Evolutionary conservation across 2,329 filamentous ascomycete genomes (phyloP), one percentile per base, ranked within the genome.

Genomic region (Xylaria polymorpha): DNA sequence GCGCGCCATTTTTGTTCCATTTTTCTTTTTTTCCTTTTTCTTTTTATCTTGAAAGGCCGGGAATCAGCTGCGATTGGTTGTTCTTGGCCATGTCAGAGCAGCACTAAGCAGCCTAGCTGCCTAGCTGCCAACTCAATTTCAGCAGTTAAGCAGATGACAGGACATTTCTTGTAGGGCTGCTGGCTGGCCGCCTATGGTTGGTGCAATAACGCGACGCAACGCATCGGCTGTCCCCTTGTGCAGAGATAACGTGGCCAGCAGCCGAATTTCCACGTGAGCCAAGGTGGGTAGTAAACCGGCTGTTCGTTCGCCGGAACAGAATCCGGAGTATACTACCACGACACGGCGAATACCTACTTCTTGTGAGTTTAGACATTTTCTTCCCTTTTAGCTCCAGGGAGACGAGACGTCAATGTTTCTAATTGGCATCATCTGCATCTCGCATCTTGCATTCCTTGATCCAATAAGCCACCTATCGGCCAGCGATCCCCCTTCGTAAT

Each of bases 161-260:
- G 41, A n/a, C 41, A 44, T 44, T n/a, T 44, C 14, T 2, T 44
- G 14, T 44, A 44, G 41, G 41, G 46, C 22, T 29, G 46, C 50
- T 50, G 22, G 46, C n/a, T 29, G 10, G 4, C 46, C 10, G 22
- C 12, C 37, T 41, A 29, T 46, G 46, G 59, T 64, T 64, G 65
- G 66, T 22, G 9, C 20, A 37, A 18, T 29, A 29, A 29, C 32
- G 37, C 35, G 29, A 37, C 51, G 61, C 22, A 35, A 44, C 29
- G 39, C 64, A 55, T 60, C 61, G 61, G 61, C 60, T 44, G 39
- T 56, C 68, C 61, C 61, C 65, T 56, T 18, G 46, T 51, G 68
- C 58, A 63, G 65, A 65, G 22, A 55, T 37, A 62, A 68, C 68
- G 68, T 70, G 68, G 68, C 61, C 68, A 65, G 61, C 68, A 57